Evolutionary conservation across 2,329 filamentous ascomycete species (phyloP).

Genomic region (Drechmeria coniospora): DNA sequence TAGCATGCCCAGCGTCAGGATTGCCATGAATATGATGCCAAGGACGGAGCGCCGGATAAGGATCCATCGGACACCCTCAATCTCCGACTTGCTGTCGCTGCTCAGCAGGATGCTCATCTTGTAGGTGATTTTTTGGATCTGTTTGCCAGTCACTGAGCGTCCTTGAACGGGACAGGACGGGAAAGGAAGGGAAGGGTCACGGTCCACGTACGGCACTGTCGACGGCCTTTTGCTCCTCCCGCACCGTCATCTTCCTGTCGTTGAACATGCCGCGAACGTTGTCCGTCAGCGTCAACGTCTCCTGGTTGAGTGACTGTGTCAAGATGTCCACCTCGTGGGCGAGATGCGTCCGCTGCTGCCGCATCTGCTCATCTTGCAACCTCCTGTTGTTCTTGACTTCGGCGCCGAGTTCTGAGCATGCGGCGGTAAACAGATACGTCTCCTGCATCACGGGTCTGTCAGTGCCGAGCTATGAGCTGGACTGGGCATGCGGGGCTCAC

Average conservation of each 20-base stretch:
- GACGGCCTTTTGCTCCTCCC: slow-evolving; percentile 71
- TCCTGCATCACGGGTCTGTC: slow-evolving; percentile 32
- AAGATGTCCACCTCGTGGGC: slow-evolving; percentile 95
- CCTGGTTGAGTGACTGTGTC: slow-evolving; percentile 70
- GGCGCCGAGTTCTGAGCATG: slow-evolving; percentile 79
- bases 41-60: slow-evolving; percentile 47
- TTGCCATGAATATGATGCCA: slow-evolving; percentile 51
- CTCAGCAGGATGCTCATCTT: slow-evolving; percentile 85
- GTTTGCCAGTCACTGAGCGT: too few species aligned
- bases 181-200: background rate
- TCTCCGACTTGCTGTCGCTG: slow-evolving; percentile 80
- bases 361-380: slow-evolving; percentile 63
- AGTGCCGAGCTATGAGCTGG: background rate
- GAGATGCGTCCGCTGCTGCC: slow-evolving; percentile 68
- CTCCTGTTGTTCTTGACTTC: slow-evolving; percentile 70
- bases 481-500: slow-evolving; percentile 10
- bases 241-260: slow-evolving; percentile 81
- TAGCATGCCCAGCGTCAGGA: slow-evolving; percentile 42
- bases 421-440: slow-evolving; percentile 83
- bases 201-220: slow-evolving; percentile 53
- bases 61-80: slow-evolving; percentile 84
- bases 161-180: background rate
- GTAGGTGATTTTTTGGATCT: slow-evolving; percentile 91
- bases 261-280: slow-evolving; percentile 94
- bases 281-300: slow-evolving; percentile 68